phyloP scores from a whole-genome alignment of 176 grass and related monocot species.

The Tillandsia fasciculata region DNA sequence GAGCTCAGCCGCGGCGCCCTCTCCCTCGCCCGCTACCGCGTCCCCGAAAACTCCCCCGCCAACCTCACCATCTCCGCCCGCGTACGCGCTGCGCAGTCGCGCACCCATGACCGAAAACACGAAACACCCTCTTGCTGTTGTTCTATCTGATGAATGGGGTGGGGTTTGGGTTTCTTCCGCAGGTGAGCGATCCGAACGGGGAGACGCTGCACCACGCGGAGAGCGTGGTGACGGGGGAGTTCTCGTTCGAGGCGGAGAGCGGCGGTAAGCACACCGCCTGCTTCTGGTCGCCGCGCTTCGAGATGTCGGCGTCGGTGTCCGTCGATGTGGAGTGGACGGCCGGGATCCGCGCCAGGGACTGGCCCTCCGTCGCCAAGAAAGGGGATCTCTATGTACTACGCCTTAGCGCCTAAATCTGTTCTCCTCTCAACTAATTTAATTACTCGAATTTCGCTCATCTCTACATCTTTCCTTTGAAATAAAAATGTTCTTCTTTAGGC shows the following conservation, averaged over 20 bases:
- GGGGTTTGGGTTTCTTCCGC: not conserved
- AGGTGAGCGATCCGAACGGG: slow-evolving; percentile 37
- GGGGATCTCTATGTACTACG: slow-evolving; percentile 25
- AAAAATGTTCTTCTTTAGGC: slow-evolving; percentile 13
- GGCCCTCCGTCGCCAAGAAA: slow-evolving; percentile 17
- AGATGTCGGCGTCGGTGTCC: slow-evolving; percentile 23
- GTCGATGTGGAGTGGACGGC: slow-evolving; percentile 43
- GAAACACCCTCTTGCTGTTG: not conserved
- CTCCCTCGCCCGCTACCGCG: slow-evolving; percentile 29
- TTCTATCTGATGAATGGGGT: not conserved
- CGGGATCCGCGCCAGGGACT: slow-evolving; percentile 9
- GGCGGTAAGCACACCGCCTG: slow-evolving; percentile 30
- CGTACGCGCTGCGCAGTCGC: not conserved
- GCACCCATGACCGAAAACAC: not conserved
- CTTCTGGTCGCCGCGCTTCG: slow-evolving; percentile 40
- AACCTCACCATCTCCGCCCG: slow-evolving; percentile 22
- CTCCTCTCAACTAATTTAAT: too few relatives aligned
- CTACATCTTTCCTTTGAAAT: not conserved
- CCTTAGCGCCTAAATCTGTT: not conserved
- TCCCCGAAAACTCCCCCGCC: slow-evolving; percentile 13
- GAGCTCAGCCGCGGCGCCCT: slow-evolving; percentile 28
- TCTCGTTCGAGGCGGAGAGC: slow-evolving; percentile 26
- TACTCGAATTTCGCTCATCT: not conserved
- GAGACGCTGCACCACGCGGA: slow-evolving; percentile 26
- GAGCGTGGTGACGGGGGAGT: slow-evolving; percentile 29